Conservation (phyloP, 1,284 basidiomycete species). For the Cutaneotrichosporon cavernicola region DNA sequence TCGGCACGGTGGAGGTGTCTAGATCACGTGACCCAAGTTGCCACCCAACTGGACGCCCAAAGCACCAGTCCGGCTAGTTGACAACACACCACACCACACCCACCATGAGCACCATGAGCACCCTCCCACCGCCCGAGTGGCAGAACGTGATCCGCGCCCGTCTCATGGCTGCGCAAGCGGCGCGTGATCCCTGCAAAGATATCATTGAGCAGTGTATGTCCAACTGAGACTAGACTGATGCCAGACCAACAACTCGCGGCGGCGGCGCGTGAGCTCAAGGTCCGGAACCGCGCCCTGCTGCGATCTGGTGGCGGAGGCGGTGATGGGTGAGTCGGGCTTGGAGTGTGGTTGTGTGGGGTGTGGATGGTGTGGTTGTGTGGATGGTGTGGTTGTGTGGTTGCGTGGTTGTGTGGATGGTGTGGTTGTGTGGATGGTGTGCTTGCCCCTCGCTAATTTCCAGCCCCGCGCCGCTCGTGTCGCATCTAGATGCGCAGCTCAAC, state of each 20-base stretch:
- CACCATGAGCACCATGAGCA: neutral
- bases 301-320: slow-evolving; percentile 46
- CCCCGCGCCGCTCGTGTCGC: slow-evolving; percentile 67
- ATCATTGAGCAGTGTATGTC: slow-evolving; percentile 80
- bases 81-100: slow-evolving; percentile 2
- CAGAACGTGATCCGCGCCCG: slow-evolving; percentile 60
- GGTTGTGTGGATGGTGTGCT: neutral
- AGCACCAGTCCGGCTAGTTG: neutral
- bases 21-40: neutral
- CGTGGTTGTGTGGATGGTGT: too few species aligned
- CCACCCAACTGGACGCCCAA: neutral
- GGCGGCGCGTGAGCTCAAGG: slow-evolving; percentile 81
- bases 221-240: slow-evolving; percentile 10
- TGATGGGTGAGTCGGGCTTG: slow-evolving; percentile 58
- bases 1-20: too few species aligned
- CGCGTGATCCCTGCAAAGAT: slow-evolving; percentile 68
- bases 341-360: too few species aligned
- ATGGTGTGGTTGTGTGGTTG: too few species aligned
- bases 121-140: slow-evolving; percentile 39
- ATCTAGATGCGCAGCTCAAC: slow-evolving; percentile 89
- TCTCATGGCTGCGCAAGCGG: slow-evolving; percentile 63
- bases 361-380: too few species aligned
- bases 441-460: too few species aligned
- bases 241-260: slow-evolving; percentile 83
- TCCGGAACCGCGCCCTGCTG: slow-evolving; percentile 80